These are phyloP conservation scores for Backusella tarrabulga DNA, from an alignment of 192 early-diverging fungal genomes.

Conservation along the genomic window DNA sequence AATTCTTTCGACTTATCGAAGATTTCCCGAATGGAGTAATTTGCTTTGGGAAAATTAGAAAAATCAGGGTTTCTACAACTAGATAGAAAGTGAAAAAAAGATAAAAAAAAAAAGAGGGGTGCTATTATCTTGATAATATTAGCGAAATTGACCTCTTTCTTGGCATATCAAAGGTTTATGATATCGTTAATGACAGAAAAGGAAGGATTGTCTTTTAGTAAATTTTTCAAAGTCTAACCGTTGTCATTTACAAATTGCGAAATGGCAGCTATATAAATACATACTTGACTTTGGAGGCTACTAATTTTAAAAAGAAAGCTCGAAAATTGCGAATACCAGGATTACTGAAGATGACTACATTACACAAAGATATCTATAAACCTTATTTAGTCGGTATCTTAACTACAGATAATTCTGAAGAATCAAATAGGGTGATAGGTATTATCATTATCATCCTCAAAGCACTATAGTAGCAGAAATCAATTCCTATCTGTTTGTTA, in stretches of 20 bases:
- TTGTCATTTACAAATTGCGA: neutral
- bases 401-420: neutral
- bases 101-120: neutral
- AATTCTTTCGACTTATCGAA: neutral
- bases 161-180: neutral
- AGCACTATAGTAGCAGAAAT: neutral
- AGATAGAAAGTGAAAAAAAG: neutral
- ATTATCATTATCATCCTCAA: neutral
- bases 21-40: conserved; percentile 1
- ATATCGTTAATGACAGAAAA: neutral
- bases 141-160: neutral
- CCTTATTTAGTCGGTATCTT: neutral
- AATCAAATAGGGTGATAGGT: neutral
- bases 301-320: neutral
- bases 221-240: neutral
- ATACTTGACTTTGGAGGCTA: neutral
- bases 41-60: neutral
- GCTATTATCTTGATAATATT: neutral
- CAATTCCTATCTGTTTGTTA: neutral
- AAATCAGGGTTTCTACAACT: neutral
- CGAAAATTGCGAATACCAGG: neutral
- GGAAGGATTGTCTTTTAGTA: neutral
- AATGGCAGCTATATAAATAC: too few relatives aligned
- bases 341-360: neutral
- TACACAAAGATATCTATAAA: neutral